Base-by-base conservation (phyloP, 495 filamentous ascomycete species). In the Penicillium goetzii region DNA sequence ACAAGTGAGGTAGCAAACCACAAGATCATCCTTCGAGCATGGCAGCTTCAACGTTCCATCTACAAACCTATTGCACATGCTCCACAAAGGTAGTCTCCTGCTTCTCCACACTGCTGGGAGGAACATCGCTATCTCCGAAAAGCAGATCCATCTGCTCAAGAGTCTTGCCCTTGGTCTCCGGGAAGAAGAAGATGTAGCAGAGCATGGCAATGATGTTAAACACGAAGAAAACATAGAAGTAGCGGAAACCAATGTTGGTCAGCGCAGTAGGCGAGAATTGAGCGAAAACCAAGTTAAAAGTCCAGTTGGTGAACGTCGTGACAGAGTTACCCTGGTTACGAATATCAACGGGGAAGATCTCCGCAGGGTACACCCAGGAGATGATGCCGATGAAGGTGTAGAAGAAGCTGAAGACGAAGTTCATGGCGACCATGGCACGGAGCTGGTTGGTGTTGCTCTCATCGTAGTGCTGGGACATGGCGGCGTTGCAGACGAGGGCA, bases 341-440 rank as follows among this genome's bases (percentile, higher is more conserved):
- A 14, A 83, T 76, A 57, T 83, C 78, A 8, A 81, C 74, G 1
- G 81, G 83, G 74, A 84, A 83, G 40, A 85, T 82, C 72, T 85
- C 82, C n/a, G 86, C 84, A 50, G 80, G 80, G 59, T 83, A 83
- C 30, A 83, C 76, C 78, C 81, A 84, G 19, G 80, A 81, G 70
- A 83, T 83, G n/a, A 81, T 81, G 0, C 81, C 81, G 43, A 81
- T 60, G 32, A 78, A 71, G 47, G 80, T 81, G 38, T 79, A 83
- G 58, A 83, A 84, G 64, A 83, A 75, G 23, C 75, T 77, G 49
- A 81, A 84, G 32, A 83, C 78, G 21, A 81, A 73, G 58, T 81
- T 81, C 66, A 84, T 80, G 50, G 80, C 81, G 12, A 82, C 80
- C 68, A 81, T 82, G 30, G 81, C 73, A 0, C 77, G 79, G 11